These are phyloP conservation scores for Pezicula neosporulosa DNA, from an alignment of 2,329 filamentous ascomycete species.

Conservation along the genomic window DNA sequence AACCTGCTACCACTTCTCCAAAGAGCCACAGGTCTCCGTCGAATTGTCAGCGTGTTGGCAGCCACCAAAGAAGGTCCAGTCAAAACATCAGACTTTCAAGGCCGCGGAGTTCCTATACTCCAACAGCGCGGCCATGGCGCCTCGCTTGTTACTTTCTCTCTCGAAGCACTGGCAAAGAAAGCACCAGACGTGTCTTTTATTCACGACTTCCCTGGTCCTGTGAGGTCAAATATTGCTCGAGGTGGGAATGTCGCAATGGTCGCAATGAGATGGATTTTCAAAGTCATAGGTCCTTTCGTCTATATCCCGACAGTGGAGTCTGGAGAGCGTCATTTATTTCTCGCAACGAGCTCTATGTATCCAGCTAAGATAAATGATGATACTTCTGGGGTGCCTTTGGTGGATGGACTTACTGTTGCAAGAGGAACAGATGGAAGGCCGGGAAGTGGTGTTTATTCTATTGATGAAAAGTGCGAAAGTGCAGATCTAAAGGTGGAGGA, in stretches of 20 bases:
- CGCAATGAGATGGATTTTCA: background rate
- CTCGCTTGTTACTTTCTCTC: conserved; percentile 42
- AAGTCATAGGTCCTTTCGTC: conserved; percentile 1
- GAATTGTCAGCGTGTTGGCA: conserved; percentile 49
- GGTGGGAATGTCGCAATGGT: conserved; percentile 17
- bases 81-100: conserved; percentile 38
- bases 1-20: conserved; percentile 54
- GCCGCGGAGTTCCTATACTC: conserved; percentile 28
- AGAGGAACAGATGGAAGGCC: conserved; percentile 25
- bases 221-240: conserved; percentile 23
- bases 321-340: conserved; percentile 32
- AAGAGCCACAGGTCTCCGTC: conserved; percentile 38
- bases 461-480: conserved; percentile 25
- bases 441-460: conserved; percentile 31
- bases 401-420: conserved; percentile 11
- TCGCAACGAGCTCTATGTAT: conserved; percentile 31
- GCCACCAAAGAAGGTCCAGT: conserved; percentile 48
- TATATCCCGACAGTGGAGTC: conserved; percentile 18
- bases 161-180: conserved; percentile 41
- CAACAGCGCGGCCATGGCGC: conserved; percentile 40
- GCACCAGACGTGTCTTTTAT: conserved; percentile 44
- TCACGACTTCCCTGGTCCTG: conserved; percentile 44
- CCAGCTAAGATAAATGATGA: conserved; percentile 4
- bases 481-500: conserved; percentile 20
- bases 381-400: conserved; percentile 15